Conservation (phyloP, 345 rosid genomes). For the Turritis glabra region DNA sequence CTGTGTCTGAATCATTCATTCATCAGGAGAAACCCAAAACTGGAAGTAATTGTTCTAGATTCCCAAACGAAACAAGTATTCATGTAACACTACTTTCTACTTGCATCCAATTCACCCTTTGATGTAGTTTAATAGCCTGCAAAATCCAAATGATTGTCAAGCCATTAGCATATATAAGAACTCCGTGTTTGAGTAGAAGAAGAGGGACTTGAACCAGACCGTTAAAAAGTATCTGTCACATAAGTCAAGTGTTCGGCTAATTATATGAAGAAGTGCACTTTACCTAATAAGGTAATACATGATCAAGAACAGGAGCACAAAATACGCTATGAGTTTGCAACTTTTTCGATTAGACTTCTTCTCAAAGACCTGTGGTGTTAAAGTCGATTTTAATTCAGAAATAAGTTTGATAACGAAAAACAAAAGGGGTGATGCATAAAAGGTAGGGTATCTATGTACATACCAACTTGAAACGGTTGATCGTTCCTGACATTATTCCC, state of each 20-base stretch:
- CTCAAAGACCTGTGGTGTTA: conserved; percentile 65
- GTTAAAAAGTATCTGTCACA: background rate
- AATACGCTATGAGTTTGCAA: conserved; percentile 61
- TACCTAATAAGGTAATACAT: conserved; percentile 71
- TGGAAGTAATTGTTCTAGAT: background rate
- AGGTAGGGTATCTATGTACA: background rate
- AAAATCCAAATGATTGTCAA: conserved; percentile 14
- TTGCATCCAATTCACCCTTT: conserved; percentile 21
- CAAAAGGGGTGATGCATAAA: background rate
- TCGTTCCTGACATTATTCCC: conserved; percentile 84
- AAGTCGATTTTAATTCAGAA: conserved; percentile 7
- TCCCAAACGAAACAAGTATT: background rate
- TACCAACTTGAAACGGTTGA: conserved; percentile 88
- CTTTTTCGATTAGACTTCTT: conserved; percentile 70
- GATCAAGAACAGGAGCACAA: conserved; percentile 55
- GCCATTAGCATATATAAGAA: background rate
- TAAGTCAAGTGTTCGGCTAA: background rate
- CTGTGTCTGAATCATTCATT: conserved; percentile 20
- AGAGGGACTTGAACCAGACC: background rate
- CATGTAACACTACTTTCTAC: conserved; percentile 12
- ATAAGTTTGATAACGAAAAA: background rate
- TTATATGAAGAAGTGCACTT: background rate
- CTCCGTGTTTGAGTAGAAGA: background rate
- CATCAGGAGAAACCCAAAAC: conserved; percentile 25
- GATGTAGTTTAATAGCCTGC: conserved; percentile 34